phyloP scores from a whole-genome alignment of 2,329 filamentous ascomycete genomes.

The Xylariales sp. region DNA sequence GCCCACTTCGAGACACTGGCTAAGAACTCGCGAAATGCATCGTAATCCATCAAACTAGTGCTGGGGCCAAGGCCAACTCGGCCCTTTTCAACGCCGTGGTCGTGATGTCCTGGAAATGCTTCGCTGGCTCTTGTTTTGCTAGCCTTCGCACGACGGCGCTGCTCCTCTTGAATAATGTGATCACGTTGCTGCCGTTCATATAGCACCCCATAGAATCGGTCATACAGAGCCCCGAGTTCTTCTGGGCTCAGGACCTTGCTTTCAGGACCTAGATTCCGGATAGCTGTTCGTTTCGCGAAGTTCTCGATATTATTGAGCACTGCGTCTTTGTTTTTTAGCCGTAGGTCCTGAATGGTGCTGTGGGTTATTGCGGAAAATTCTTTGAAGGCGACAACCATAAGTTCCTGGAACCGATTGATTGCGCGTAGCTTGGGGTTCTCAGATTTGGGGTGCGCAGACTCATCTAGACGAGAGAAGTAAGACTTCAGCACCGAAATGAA shows the following conservation, averaged over 20 bases:
- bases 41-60: slow-evolving; percentile 95
- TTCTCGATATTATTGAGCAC: slow-evolving; percentile 96
- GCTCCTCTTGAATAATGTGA: slow-evolving; percentile 80
- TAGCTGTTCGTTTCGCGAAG: slow-evolving; percentile 96
- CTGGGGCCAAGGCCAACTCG: slow-evolving; percentile 89
- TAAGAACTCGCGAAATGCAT: slow-evolving; percentile 93
- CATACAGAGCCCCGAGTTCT: slow-evolving; percentile 90
- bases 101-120: slow-evolving; percentile 52
- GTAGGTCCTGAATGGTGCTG: slow-evolving; percentile 87
- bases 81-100: slow-evolving; percentile 78
- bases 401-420: slow-evolving; percentile 94
- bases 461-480: slow-evolving; percentile 92
- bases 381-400: slow-evolving; percentile 99
- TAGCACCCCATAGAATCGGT: slow-evolving; percentile 90
- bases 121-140: slow-evolving; percentile 64
- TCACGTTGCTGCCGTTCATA: slow-evolving; percentile 92
- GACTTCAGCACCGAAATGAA: slow-evolving; percentile 97
- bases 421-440: slow-evolving; percentile 94
- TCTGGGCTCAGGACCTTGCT: slow-evolving; percentile 89
- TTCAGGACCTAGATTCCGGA: slow-evolving; percentile 93
- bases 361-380: slow-evolving; percentile 97
- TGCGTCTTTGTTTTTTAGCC: slow-evolving; percentile 91
- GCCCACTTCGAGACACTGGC: slow-evolving; percentile 93
- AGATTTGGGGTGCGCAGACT: slow-evolving; percentile 94
- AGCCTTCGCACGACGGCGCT: slow-evolving; percentile 72